A percentile compares a stretch with the other conserved stretches of the same genome.
phyloP scores from a whole-genome alignment of 1,284 basidiomycete species.

The Marasmius tenuissimus region DNA sequence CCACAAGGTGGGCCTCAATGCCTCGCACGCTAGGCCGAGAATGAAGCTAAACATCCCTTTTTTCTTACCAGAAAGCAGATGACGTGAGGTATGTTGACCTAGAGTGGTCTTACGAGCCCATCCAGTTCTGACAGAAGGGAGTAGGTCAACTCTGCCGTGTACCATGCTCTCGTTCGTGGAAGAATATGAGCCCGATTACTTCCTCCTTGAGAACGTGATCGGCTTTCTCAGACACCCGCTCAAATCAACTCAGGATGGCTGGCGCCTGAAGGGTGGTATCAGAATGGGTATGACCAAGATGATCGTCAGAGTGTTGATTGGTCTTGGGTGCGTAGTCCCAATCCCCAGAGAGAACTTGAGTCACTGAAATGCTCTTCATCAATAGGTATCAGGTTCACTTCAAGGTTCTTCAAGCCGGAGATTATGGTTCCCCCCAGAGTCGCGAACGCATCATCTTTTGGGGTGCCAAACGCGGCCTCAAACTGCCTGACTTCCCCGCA shows the following conservation, averaged over 20 bases:
- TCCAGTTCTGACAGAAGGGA: neutral
- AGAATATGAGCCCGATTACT: conserved; percentile 59
- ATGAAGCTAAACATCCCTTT: neutral
- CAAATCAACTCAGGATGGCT: conserved; percentile 20
- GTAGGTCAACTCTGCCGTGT: conserved; percentile 60
- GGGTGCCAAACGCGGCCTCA: conserved; percentile 54
- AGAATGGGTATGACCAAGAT: conserved; percentile 64
- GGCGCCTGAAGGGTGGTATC: conserved; percentile 36
- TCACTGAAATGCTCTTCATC: neutral
- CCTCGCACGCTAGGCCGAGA: neutral
- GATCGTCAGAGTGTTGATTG: conserved; percentile 53
- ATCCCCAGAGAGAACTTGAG: neutral
- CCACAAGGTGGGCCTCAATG: conserved; percentile 39
- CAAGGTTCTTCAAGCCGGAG: conserved; percentile 63
- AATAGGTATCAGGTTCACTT: conserved; percentile 66
- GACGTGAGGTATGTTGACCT: conserved; percentile 48
- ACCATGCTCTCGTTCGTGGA: conserved; percentile 79
- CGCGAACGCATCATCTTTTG: conserved; percentile 68
- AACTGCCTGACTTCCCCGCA: conserved; percentile 62
- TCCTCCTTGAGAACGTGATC: conserved; percentile 69
- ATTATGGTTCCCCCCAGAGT: conserved; percentile 69
- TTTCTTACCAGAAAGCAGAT: conserved; percentile 45
- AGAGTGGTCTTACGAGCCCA: neutral
- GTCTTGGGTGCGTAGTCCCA: conserved; percentile 51
- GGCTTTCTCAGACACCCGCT: conserved; percentile 54